phyloP scores from a whole-genome alignment of 2,329 filamentous ascomycete species.

The Microdochium bolleyi region DNA sequence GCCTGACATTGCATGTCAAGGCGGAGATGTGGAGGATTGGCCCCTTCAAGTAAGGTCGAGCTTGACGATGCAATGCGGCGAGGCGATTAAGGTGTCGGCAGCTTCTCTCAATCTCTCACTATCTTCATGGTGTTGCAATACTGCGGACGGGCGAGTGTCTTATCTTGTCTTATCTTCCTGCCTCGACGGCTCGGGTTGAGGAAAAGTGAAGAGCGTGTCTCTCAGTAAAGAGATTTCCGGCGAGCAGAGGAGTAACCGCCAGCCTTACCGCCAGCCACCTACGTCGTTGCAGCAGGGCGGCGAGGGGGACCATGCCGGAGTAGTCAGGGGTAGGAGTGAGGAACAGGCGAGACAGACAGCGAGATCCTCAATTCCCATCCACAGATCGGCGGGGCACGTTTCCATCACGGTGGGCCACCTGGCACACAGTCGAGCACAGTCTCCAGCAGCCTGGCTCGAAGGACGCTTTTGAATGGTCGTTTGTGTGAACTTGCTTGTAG shows the following conservation, averaged over 20 bases:
- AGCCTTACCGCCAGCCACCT: neutral
- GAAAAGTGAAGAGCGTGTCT: neutral
- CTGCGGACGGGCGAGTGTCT: too few relatives aligned
- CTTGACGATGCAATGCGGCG: neutral
- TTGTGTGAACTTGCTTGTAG: too few relatives aligned
- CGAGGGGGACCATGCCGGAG: neutral
- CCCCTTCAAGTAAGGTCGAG: neutral
- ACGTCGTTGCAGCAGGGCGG: neutral
- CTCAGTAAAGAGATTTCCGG: neutral
- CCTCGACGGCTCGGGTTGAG: neutral
- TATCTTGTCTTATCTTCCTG: too few relatives aligned
- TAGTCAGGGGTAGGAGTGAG: neutral
- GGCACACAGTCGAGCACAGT: neutral
- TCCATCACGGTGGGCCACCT: neutral
- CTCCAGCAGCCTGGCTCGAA: too few relatives aligned
- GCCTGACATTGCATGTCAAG: neutral
- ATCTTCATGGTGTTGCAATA: too few relatives aligned
- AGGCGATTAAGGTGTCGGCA: neutral
- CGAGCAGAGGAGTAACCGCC: neutral
- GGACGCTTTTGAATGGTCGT: too few relatives aligned
- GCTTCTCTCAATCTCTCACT: neutral
- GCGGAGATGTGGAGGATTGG: neutral
- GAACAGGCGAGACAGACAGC: neutral
- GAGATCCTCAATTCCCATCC: neutral
- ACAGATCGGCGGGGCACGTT: neutral